Base-by-base conservation (phyloP, 768 basidiomycete genomes). In the Leccinum variicolor region DNA sequence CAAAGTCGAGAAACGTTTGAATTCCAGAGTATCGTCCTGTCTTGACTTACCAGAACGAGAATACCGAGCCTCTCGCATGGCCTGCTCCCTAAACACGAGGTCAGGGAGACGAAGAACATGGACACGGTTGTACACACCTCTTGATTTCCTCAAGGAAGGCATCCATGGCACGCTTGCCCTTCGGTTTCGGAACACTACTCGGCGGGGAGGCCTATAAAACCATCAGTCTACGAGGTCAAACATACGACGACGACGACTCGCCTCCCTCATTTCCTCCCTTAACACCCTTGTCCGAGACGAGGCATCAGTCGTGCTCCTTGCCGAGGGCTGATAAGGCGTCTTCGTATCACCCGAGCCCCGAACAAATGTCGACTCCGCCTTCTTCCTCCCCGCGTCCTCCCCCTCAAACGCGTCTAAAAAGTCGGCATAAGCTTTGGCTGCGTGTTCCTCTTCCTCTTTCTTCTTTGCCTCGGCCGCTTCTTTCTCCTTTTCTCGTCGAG, bases 81-180 rank as follows among this genome's bases (percentile, higher is more conserved):
- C 92, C 73, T 98, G 95, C 49, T 98, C 96, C 70, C 96, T 98
- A 64, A n/a, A 43, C 31, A 45, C 46, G 19, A 10, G 28, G 33
- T 62, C 55, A 66, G 52, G n/a, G 58, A 26, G 25, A 33, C 1
- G 19, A 7, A 19, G 5, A 14, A 17, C 29, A 51, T 57, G 25
- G 1, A 25, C 23, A 53, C 8, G 6, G n/a, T 10, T 17, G 31
- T 5, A 61, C 77, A 21, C 49, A 90, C 96, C 84, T 84, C 76
- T 98, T 98, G 58, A 99, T 92, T 76, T 99, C 94, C 66, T 97
- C 94, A 52, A 99, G 77, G 70, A 98, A 99, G 2, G 87, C 74
- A 73, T 98, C 95, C 93, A 98, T 98, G 1, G 91, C 93, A 52
- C 96, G 84, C 70, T 93, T 97, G 3, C 97, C 97, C 70, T 93